phyloP scores from a whole-genome alignment of 129 eudicot species.

The Oenanthe sinensis region DNA sequence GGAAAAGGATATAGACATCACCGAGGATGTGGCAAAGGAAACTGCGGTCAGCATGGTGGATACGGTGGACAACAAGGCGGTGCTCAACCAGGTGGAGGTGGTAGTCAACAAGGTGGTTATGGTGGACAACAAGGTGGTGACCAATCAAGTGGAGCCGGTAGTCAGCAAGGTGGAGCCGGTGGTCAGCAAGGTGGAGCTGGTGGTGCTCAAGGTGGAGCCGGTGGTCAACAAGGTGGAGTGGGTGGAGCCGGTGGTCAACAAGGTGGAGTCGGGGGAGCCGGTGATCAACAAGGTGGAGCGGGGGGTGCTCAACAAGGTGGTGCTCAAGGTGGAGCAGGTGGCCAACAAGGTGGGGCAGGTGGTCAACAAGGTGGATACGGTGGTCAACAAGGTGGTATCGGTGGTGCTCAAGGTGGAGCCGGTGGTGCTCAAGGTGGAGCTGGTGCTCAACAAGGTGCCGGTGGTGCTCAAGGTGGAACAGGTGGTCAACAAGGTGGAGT shows the following conservation, averaged over 20 bases:
- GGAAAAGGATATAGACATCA: neutral
- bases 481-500: neutral
- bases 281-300: neutral
- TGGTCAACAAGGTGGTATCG: neutral
- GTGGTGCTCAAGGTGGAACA: neutral
- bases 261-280: neutral
- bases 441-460: neutral
- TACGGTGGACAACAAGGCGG: neutral
- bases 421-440: neutral
- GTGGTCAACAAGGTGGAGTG: neutral
- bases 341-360: neutral
- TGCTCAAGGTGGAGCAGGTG: neutral
- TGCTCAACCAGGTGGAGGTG: neutral
- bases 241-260: neutral
- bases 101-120: neutral
- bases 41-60: neutral
- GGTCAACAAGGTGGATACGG: neutral
- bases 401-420: neutral
- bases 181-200: neutral
- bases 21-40: neutral
- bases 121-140: neutral
- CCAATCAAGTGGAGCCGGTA: neutral
- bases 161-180: neutral
- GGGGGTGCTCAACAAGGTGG: neutral
- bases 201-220: neutral